Evolutionary conservation across 1,284 basidiomycete genomes (phyloP), one percentile per base, ranked within the genome.

Genomic region (Trametes hirsuta): DNA sequence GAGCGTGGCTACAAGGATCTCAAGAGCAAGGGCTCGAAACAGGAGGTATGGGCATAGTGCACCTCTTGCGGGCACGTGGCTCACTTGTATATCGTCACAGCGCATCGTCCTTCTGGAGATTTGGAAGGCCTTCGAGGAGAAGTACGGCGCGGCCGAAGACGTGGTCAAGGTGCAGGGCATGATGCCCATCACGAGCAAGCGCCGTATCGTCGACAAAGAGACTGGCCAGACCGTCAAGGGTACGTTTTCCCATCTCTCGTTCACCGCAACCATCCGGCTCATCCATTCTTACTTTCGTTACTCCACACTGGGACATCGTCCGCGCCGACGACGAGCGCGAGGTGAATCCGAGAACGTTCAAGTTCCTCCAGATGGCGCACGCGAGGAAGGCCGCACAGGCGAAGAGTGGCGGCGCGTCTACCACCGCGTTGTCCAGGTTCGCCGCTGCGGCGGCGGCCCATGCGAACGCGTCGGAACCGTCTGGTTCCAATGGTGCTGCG

Each of bases 241-340:
- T 93, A 69, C 53, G 85, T 75, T 36, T 30, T 37, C 22, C 1
- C 4, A 24, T 56, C 24, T 34, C 42, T 37, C 40, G 9, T 18
- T 41, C 21, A 21, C 39, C 57, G 40, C 12, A 69, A 91, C 93
- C 22, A 10, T 42, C 8, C 18, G 36, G 11, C 53, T 45, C 34
- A 58, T 25, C 50, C 14, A 22, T 22, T 6, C 24, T 42, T 41
- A 18, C 18, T 18, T 18, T 18, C 18, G 18, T 42, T 30, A 46
- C 55, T 25, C 15, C 71, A 94, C 94, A 96, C 72, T 97, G 92
- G 89, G 95, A 97, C 72, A 86, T 96, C 71, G 88, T 95, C 22
- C 98, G 97, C 75, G 88, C 94, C 35, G 95, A 97, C 79, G 95
- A 98, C 81, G 94, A 97, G 71, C 85, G 88, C 57, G 94, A 96